Base-by-base conservation (phyloP, 805 yeast genomes). In the Pichia gijzeniarum region DNA sequence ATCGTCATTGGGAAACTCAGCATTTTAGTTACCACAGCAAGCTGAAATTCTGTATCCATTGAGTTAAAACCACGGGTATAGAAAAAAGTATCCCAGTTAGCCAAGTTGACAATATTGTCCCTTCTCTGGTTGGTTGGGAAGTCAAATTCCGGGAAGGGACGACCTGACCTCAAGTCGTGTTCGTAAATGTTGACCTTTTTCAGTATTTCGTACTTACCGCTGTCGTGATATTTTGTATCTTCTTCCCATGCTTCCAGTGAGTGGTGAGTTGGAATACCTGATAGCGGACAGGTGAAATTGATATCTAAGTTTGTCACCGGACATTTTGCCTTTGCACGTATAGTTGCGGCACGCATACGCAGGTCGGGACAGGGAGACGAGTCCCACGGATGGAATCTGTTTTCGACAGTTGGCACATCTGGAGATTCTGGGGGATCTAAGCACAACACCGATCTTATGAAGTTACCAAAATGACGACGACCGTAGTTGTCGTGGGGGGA, bases 201-300 rank as follows among this genome's bases (percentile, higher is more conserved):
- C 69, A 93, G 74, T 37, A 77, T 65, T 58, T 88, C 86, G 63
- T 85, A 85, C 51, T 71, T 77, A 55, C 80, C 76, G 21, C 77
- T 60, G 20, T 68, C 58, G 57, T 87, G 96, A 62, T 90, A 90
- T 20, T 76, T 79, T 7, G 59, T 69, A 62, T 93, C 98, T 45
- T 69, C 66, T 57, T 81, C 82, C 96, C 97, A 93, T 1, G 96
- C 96, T 53, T 84, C 88, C 59, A 74, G 73, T 18, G 87, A 80
- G 60, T 87, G 95, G 63, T 93, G 99, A 4, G 99, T 93, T 20
- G 99, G 99, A 41, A 93, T 89, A 2, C 99, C 99, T 4, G 96
- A 85, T 46, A 76, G 69, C 1, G 99, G 99, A 68, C 98, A 93
- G 2, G 90, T 86, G 63, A 73, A 93, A 53, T 82, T 74, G 48